Evolutionary conservation across 2,329 filamentous ascomycete genomes (phyloP).

Genomic region (Conoideocrella luteorostrata): DNA sequence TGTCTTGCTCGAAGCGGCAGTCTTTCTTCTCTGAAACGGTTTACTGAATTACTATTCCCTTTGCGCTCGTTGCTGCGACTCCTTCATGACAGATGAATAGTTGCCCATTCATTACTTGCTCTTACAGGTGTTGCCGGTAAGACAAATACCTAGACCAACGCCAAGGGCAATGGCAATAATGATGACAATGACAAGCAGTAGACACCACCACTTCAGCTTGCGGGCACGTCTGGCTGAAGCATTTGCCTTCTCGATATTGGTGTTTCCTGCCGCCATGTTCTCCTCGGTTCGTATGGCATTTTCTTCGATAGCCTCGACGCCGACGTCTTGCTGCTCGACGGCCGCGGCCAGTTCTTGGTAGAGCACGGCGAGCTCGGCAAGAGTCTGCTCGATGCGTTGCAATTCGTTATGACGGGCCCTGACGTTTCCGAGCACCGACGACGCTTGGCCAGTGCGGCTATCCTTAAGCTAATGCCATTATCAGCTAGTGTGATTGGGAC

Average conservation of each 20-base stretch:
- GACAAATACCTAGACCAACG: slow-evolving; percentile 46
- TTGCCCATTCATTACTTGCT: slow-evolving; percentile 1
- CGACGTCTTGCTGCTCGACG: slow-evolving; percentile 64
- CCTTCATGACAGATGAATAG: background rate
- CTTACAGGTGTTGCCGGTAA: slow-evolving; percentile 22
- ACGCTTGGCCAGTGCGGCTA: slow-evolving; percentile 68
- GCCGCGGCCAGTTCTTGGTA: slow-evolving; percentile 71
- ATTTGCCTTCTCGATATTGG: slow-evolving; percentile 62
- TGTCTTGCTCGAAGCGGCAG: too few relatives aligned
- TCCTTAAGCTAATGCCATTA: slow-evolving; percentile 53
- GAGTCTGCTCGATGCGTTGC: slow-evolving; percentile 69
- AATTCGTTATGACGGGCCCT: slow-evolving; percentile 79
- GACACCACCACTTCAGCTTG: slow-evolving; percentile 78
- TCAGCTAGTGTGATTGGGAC: background rate
- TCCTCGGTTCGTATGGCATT: slow-evolving; percentile 60
- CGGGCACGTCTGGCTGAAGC: slow-evolving; percentile 59
- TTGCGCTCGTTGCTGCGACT: too few relatives aligned
- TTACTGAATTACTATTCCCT: too few relatives aligned
- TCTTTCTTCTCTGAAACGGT: too few relatives aligned
- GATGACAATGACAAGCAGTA: slow-evolving; percentile 54
- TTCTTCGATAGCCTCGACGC: slow-evolving; percentile 55
- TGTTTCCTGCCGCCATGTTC: slow-evolving; percentile 63
- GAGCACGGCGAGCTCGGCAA: slow-evolving; percentile 61
- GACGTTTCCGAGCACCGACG: slow-evolving; percentile 68
- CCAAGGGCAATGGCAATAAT: slow-evolving; percentile 48